A percentile compares a stretch with the other conserved stretches of the same genome.
Evolutionary conservation across 2,329 filamentous ascomycete species (phyloP).

Genomic region (Purpureocillium takamizusanense): DNA sequence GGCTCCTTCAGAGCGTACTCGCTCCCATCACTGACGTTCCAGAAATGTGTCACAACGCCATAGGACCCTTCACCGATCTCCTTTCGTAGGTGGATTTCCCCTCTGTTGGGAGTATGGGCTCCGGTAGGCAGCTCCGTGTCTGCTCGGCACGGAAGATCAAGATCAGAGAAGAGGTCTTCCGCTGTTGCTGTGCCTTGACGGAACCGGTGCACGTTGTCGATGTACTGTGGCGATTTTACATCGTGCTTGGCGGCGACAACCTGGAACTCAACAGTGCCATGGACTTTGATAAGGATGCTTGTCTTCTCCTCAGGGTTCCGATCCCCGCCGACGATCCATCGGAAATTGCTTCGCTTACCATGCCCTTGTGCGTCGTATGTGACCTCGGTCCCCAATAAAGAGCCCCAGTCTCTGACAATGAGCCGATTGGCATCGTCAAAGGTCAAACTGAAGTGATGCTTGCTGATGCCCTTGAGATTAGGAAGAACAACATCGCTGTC

Average conservation of each 20-base stretch:
- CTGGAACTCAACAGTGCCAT: slow-evolving; percentile 1
- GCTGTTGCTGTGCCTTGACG: slow-evolving; percentile 5
- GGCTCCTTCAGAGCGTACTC: slow-evolving; percentile 14
- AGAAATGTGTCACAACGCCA: slow-evolving; percentile 10
- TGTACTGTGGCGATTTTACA: slow-evolving; percentile 8
- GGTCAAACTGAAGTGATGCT: slow-evolving; percentile 10
- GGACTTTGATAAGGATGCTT: slow-evolving; percentile 7
- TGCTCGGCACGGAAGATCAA: slow-evolving; percentile 2
- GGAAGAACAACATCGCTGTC: slow-evolving; percentile 9
- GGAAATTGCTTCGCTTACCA: slow-evolving; percentile 10
- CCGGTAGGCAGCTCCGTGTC: slow-evolving; percentile 5
- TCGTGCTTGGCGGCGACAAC: slow-evolving; percentile 6
- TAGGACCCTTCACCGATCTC: slow-evolving; percentile 9
- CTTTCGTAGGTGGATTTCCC: slow-evolving; percentile 6
- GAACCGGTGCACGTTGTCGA: slow-evolving; percentile 11
- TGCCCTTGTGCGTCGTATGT: slow-evolving; percentile 10
- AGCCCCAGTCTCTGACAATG: slow-evolving; percentile 12
- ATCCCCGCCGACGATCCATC: slow-evolving; percentile 14
- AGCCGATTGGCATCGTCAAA: slow-evolving; percentile 10
- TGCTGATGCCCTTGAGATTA: slow-evolving; percentile 3
- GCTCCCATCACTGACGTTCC: slow-evolving; percentile 13
- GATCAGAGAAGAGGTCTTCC: slow-evolving; percentile 6
- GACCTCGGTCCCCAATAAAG: slow-evolving; percentile 12
- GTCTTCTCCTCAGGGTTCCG: background rate
- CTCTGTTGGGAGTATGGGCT: slow-evolving; percentile 5